Evolutionary conservation across 495 filamentous ascomycete genomes (phyloP).

Genomic region (Aspergillus bertholletiae): DNA sequence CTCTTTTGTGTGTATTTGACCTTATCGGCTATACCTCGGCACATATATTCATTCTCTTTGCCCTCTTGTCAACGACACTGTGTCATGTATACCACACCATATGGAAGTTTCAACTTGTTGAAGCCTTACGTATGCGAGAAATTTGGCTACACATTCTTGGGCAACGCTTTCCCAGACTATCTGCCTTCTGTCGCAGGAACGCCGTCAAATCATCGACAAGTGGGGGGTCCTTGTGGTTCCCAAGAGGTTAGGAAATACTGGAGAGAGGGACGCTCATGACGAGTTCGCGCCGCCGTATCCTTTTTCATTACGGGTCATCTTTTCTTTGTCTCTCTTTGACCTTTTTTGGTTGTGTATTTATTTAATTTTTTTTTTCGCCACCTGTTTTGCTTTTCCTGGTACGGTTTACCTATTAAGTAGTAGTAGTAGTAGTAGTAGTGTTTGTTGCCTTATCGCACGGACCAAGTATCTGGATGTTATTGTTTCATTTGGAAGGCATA

Average conservation of each 20-base stretch:
- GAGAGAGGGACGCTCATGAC: no score
- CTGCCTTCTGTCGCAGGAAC: not conserved
- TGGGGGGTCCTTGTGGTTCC: not conserved
- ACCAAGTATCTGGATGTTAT: no score
- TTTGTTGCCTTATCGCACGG: no score
- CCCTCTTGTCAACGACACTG: not conserved
- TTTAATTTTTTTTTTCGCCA: no score
- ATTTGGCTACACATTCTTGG: not conserved
- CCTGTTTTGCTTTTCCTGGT: no score
- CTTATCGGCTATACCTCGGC: not conserved
- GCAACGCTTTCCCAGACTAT: not conserved
- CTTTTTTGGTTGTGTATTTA: no score
- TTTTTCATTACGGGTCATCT: no score
- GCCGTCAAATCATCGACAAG: not conserved
- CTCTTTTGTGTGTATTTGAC: not conserved
- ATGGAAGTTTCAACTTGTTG: not conserved
- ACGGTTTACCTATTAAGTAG: no score
- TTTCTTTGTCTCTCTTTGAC: no score
- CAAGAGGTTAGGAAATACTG: not conserved
- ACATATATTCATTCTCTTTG: not conserved
- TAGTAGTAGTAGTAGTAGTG: no score
- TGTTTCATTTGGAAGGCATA: no score
- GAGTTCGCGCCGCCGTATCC: no score
- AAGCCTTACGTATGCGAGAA: not conserved
- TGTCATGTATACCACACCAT: not conserved